Evolutionary conservation across 2,329 filamentous ascomycete species (phyloP), one percentile per base, ranked within the genome.

Genomic region (Akanthomyces uredinophilus): DNA sequence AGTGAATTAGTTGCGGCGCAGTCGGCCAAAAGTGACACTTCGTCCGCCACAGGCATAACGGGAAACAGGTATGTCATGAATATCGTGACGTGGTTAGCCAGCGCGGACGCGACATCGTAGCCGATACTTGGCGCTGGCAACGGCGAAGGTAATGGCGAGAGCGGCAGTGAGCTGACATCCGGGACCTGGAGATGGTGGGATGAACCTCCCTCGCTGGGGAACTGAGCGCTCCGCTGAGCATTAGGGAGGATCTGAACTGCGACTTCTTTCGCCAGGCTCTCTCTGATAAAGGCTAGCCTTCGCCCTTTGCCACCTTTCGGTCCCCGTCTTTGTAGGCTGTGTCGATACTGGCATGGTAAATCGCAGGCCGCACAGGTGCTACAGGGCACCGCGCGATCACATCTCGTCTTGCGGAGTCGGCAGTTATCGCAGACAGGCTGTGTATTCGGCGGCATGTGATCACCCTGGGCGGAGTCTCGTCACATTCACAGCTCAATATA

Each of bases 1-100:
- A 73, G 43, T n/a, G 67, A 63, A 2, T 69, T 66, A 10, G 71
- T 46, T 10, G 67, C 65, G 8, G 63, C 54, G 14, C 69, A 69
- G 52, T 73, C 71, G 6, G 65, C 41, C 2, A 70, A 58, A 18
- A 73, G 64, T n/a, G 69, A 68, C 4, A 70, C 61, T 22, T 66
- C 70, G 24, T 72, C 66, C 7, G 72, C 62, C 0, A 71, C 70
- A 18, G 71, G 71, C 70, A 73, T 72, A 5, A 73, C 73, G 1
- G 71, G 71, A 41, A 71, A 72, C 16, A 73, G 57, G n/a, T 69
- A 64, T n/a, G 66, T 66, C n/a, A 72, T 66, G 52, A 72, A 73
- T 41, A 69, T 66, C 10, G 65, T 67, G 35, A 72, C 62, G 56
- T 73, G 71, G 16, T 71, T 67, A 29, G 64, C 61, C 7, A 73